These are phyloP conservation scores for Ophiostoma novo-ulmi DNA, from an alignment of 2,329 filamentous ascomycete species.

Conservation along the genomic window DNA sequence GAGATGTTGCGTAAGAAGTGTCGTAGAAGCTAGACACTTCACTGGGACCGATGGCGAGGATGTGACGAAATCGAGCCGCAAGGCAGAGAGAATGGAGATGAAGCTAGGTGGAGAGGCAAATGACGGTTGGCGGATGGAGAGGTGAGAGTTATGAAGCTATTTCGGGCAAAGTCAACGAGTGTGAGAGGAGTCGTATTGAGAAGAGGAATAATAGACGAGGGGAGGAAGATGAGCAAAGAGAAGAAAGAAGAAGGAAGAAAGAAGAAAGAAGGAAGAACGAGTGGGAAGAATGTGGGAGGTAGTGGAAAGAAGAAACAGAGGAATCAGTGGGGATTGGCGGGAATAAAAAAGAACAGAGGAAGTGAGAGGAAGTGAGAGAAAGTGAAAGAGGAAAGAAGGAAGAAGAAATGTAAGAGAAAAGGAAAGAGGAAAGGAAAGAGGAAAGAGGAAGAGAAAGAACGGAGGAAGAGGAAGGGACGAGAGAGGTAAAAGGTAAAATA, in stretches of 20 bases:
- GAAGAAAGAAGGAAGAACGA: background rate
- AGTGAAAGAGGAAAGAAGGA: background rate
- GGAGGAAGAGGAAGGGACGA: background rate
- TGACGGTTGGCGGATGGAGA: background rate
- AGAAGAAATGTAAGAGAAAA: background rate
- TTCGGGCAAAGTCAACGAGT: background rate
- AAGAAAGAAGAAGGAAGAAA: background rate
- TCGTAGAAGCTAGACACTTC: constrained; percentile 11
- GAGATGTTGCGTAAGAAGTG: constrained; percentile 2
- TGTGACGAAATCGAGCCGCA: background rate
- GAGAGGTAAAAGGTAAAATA: background rate
- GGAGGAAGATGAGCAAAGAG: background rate
- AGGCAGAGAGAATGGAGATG: background rate
- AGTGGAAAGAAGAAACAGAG: background rate
- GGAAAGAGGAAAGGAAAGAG: background rate
- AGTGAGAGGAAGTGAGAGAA: background rate
- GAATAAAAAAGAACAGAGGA: constrained; percentile 1
- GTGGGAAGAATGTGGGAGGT: background rate
- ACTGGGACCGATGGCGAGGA: background rate
- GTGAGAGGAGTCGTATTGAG: background rate
- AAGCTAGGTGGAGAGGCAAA: background rate
- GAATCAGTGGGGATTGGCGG: background rate
- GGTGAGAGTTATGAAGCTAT: constrained; percentile 2
- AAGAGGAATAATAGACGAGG: background rate
- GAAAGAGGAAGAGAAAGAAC: background rate